Evolutionary conservation across 345 rosid species (phyloP).

Genomic region (Aquilaria yunnanensis): DNA sequence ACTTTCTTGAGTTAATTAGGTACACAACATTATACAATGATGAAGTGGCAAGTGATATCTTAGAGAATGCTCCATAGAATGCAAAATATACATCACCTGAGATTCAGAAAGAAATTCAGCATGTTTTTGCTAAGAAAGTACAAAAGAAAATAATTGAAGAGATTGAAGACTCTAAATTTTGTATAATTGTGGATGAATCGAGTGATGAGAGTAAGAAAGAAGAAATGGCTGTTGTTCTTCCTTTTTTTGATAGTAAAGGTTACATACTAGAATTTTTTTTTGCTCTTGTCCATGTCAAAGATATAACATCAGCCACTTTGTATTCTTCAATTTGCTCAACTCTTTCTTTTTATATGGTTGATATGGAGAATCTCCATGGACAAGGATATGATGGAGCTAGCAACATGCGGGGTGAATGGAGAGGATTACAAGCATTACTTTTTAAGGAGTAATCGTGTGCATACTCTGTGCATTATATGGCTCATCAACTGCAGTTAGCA

Average conservation of each 20-base stretch:
- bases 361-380: neutral
- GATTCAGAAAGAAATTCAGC: too few species aligned
- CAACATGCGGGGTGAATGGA: too few species aligned
- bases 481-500: neutral
- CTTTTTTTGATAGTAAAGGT: neutral
- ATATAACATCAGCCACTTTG: too few species aligned
- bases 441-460: too few species aligned
- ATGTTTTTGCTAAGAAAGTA: too few species aligned
- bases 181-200: too few species aligned
- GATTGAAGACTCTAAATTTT: too few species aligned
- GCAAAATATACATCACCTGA: too few species aligned
- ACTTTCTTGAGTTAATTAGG: neutral
- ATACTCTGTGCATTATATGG: too few species aligned
- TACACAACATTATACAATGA: neutral
- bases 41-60: neutral
- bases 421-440: too few species aligned
- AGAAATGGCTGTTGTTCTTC: neutral
- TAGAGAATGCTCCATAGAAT: slow-evolving; percentile 1
- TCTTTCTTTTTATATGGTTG: neutral
- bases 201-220: neutral
- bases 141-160: too few species aligned
- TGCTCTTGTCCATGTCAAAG: neutral
- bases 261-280: neutral
- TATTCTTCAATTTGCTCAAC: too few species aligned
- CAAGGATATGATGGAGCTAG: neutral